Evolutionary conservation across 2,329 filamentous ascomycete species (phyloP), one percentile per base, ranked within the genome.

Genomic region (Rasamsonia emersonii): DNA sequence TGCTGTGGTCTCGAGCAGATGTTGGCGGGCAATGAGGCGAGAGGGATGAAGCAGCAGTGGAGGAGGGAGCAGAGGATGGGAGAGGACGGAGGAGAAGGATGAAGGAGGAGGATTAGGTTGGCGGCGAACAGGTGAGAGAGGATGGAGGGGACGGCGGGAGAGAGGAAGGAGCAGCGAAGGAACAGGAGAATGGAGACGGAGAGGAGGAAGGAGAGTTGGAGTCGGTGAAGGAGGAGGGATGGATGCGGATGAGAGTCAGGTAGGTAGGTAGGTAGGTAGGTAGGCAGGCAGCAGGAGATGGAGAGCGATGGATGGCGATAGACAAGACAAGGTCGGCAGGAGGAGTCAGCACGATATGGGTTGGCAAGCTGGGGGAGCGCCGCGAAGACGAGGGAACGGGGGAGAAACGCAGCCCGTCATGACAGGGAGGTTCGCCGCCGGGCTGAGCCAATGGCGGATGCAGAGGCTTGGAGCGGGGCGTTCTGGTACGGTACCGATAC

Each of bases 341-440:
- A 27, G 30, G 32, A 33, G 31, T 19, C 26, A 36, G 37, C 39
- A 39, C 39, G 39, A 43, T 30, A 33, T 25, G 24, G 34, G 37
- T 29, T 36, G 38, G 41, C 37, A 41, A 44, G 41, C 39, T 45
- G 41, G 36, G 28, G 28, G 24, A 36, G 42, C 18, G 25, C 31
- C 19, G 18, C 32, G 42, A 46, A 44, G 33, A 32, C 39, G 36
- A 40, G 37, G 38, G 44, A 47, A 47, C 35, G 40, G 43, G 39
- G 40, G 39, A 44, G 41, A 48, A 38, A 31, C 34, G 19, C 26
- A 9, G 17, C 14, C 18, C 21, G 31, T 24, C 31, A 37, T 27
- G 31, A 16, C 31, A 24, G 30, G 35, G 33, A n/a, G n/a, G 30
- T 16, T 31, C 17, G 36, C 35, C 29, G 20, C n/a, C 9, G 17